Base-by-base conservation (phyloP, 2,329 filamentous ascomycete species). In the Calycina marina region DNA sequence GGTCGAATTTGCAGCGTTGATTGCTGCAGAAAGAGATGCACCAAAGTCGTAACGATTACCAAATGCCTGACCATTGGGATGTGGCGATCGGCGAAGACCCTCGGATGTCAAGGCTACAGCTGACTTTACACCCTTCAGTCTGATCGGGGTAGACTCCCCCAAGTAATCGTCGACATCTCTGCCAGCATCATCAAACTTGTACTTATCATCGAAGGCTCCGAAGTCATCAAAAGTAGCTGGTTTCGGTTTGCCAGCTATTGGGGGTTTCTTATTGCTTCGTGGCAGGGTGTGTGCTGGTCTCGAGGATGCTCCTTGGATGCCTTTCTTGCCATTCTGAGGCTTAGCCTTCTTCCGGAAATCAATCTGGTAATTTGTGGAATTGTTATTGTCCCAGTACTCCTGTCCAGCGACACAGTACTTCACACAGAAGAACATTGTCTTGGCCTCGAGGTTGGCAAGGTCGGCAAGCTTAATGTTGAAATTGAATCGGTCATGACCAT, bases 361-460 rank as follows among this genome's bases (percentile, higher is more conserved):
- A 34, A 96, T 72, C 55, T 94, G 86, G 60, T 90, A 98, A 59
- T 98, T 96, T 56, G 73, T 70, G 17, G 65, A 62, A 45, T 65
- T 63, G 55, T 98, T 98, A 66, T 88, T 98, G 58, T 98, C 90
- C 90, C 90, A 98, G 56, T 74, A 82, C 48, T 96, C 88, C 40
- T 78, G 68, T 12, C 84, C 83, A 40, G 77, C 76, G 37, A 93
- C 84, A 24, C 62, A 72, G 57, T 96, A 98, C 31, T 84, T 79
- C 31, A 94, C 69, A 56, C 90, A 96, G 50, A 96, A 75, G 56
- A 86, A 84, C 51, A 98, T 65, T 0, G 85, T 93, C 67, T 94
- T 96, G 43, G 74, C 72, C 55, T 94, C 86, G 28, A 98, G 67
- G 54, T 94, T 88, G 27, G 83, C 81, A 47, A 85, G 76, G 51